Conservation (phyloP, 345 rosid species). For the Hibiscus tridactylites region DNA sequence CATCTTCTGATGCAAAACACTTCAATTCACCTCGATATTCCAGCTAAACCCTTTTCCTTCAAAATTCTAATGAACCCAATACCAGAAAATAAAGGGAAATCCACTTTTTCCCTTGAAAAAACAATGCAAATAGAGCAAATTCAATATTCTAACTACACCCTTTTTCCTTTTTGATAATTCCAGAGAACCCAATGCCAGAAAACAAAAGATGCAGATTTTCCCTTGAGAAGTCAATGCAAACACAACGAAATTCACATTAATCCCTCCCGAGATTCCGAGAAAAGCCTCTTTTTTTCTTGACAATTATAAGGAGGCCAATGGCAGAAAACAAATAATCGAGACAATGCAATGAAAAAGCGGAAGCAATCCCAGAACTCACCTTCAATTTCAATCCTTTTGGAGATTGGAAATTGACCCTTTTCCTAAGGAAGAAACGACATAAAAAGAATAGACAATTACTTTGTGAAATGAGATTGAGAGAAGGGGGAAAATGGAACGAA, state of each 20-base stretch:
- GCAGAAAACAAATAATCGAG: neutral
- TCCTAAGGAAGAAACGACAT: neutral
- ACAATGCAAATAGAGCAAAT: neutral
- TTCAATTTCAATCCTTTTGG: neutral
- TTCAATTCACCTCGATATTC: slow-evolving; percentile 4
- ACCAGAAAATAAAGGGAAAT: neutral
- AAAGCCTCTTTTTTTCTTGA: neutral
- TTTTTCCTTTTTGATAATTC: neutral
- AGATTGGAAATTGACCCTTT: neutral
- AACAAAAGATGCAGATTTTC: neutral
- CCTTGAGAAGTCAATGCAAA: neutral
- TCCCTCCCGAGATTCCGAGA: neutral
- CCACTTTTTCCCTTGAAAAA: neutral
- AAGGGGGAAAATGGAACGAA: neutral
- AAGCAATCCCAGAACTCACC: neutral
- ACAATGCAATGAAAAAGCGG: neutral
- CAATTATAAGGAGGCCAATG: neutral
- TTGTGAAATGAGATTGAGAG: neutral
- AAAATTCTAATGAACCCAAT: neutral
- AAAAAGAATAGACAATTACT: slow-evolving; percentile 2
- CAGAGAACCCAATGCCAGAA: neutral
- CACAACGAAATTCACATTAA: neutral
- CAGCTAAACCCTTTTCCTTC: neutral
- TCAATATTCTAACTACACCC: neutral
- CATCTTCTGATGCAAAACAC: slow-evolving; percentile 25